Base-by-base conservation (phyloP, 768 basidiomycete genomes). In the Leccinellum albellum region DNA sequence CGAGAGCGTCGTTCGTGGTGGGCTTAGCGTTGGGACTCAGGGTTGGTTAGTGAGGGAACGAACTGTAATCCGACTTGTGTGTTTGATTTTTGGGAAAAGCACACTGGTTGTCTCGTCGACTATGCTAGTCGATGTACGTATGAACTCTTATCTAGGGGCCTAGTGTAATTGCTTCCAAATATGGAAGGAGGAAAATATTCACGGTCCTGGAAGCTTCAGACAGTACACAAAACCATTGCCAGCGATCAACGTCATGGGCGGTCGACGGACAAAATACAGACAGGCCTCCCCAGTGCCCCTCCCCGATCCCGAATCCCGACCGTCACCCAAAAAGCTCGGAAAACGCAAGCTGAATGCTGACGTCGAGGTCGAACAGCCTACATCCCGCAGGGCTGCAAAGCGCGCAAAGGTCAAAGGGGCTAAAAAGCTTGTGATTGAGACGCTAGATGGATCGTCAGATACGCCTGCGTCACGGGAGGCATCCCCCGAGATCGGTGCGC, bases 181-280 rank as follows among this genome's bases (percentile, higher is more conserved):
- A 48, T n/a, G 66, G 65, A 64, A 66, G 55, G 56, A 55, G 58
- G 62, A 60, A 66, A 66, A 70, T 54, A 50, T 5, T 13, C 40
- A 12, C 5, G 32, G n/a, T 46, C 9, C 14, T 32, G 32, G n/a
- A n/a, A n/a, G 20, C 40, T 42, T 42, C 40, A 42, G 20, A 10
- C 26, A 15, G 26, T 17, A 13, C 14, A 24, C 44, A 17, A 21
- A 13, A 21, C 8, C 42, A 23, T 23, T 23, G 23, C 17, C 29
- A 37, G 55, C 32, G 55, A 51, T 46, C 58, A 8, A 53, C 60
- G 64, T 47, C 50, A 94, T 94, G 92, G 92, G 92, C 59, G 92
- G 92, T 46, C 83, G 91, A 67, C 84, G 90, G 60, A 82, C 90
- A 63, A 91, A 89, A 72, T 86, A 88, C 74, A 94, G 94, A 75